These are phyloP conservation scores for Exophiala calicioides DNA, from an alignment of 2,329 filamentous ascomycete genomes.

Conservation along the genomic window DNA sequence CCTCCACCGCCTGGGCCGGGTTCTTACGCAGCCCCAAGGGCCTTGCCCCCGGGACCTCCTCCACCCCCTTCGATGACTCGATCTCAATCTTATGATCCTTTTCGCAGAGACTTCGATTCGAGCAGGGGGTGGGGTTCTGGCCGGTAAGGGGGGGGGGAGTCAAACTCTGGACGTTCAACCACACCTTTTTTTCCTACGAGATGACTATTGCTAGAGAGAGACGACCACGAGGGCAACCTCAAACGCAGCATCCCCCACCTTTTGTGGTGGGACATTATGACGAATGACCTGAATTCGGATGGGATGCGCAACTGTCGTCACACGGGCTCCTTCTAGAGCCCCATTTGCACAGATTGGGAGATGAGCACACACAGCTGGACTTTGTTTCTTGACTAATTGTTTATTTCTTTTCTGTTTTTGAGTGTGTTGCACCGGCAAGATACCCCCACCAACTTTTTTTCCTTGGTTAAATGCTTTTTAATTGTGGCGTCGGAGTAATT, in stretches of 20 bases:
- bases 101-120: constrained; percentile 28
- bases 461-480: constrained; percentile 17
- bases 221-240: constrained; percentile 29
- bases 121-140: constrained; percentile 24
- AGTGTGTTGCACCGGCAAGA: constrained; percentile 20
- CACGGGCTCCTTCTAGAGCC: constrained; percentile 8
- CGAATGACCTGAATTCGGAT: constrained; percentile 20
- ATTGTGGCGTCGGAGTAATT: constrained; percentile 10
- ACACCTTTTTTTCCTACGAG: constrained; percentile 15
- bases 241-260: constrained; percentile 19
- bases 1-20: constrained; percentile 17
- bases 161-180: background rate
- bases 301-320: constrained; percentile 25
- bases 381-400: constrained; percentile 13
- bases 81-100: constrained; percentile 28
- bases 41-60: constrained; percentile 20
- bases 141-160: constrained; percentile 12
- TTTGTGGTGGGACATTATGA: constrained; percentile 21
- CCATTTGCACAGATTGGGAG: constrained; percentile 14
- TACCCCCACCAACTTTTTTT: constrained; percentile 16
- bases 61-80: constrained; percentile 16
- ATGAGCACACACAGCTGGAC: constrained; percentile 9
- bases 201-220: constrained; percentile 27
- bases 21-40: constrained; percentile 17
- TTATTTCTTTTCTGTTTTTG: constrained; percentile 7